A percentile compares a stretch with the other conserved stretches of the same genome.
Evolutionary conservation across 2,329 filamentous ascomycete genomes (phyloP).

Genomic region (Phyllosticta citriasiana): DNA sequence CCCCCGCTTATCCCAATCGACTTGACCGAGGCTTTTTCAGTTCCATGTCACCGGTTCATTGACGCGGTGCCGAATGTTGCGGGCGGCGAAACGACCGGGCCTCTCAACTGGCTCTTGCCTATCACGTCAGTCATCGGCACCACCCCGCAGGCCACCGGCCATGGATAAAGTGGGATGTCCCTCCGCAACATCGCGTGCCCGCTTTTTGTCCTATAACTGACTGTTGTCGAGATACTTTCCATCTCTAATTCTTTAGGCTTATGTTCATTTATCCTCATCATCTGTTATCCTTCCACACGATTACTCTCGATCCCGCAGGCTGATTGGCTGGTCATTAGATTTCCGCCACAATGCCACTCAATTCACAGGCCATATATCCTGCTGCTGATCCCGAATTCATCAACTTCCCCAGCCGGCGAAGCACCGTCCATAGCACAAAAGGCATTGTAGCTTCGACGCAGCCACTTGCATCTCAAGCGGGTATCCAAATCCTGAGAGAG

Average conservation of each 20-base stretch:
- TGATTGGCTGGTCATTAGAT: not conserved
- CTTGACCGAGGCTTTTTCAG: not conserved
- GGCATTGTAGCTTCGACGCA: conserved; percentile 88
- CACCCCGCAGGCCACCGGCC: not conserved
- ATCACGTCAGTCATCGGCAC: not conserved
- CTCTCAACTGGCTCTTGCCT: not conserved
- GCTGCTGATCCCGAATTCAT: conserved; percentile 43
- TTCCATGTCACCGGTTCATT: not conserved
- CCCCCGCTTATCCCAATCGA: not conserved
- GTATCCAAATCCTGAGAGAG: conserved; percentile 70
- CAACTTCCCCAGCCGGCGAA: conserved; percentile 69
- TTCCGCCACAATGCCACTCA: conserved; percentile 35
- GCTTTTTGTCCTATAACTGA: not conserved
- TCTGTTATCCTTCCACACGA: not conserved
- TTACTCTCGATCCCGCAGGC: too few species aligned
- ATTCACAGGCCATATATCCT: conserved; percentile 38
- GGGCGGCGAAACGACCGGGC: not conserved
- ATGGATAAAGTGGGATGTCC: not conserved
- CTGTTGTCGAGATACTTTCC: not conserved
- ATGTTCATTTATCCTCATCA: not conserved
- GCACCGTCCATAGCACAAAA: conserved; percentile 85
- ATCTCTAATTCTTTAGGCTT: not conserved
- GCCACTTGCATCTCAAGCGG: conserved; percentile 79
- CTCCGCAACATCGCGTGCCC: not conserved
- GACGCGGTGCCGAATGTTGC: not conserved